Evolutionary conservation across 202 grass and related monocot species (phyloP), one percentile per base, ranked within the genome.

Genomic region (Setaria viridis): DNA sequence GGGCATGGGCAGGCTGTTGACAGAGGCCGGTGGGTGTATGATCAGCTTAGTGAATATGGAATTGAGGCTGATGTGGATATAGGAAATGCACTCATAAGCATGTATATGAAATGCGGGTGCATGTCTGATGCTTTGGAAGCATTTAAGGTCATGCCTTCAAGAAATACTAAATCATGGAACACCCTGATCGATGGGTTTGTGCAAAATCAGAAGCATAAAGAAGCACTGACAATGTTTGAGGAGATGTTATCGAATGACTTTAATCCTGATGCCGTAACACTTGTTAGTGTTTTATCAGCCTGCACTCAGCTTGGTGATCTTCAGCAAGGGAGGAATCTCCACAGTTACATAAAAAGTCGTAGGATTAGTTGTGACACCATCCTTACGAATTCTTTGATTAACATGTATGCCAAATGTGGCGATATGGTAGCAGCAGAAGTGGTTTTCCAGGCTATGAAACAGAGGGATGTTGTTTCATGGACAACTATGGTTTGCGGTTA

Each of bases 331-430:
- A 92, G 58, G 62, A 62, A 89, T 58, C 49, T 94, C 29, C 89
- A 89, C 63, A 41, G 58, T 84, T 98, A 88, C 63, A 84, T 92
- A 47, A 85, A 71, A 73, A 72, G 79, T 62, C 66, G 45, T 55
- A 75, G 72, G 50, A 81, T 86, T 54, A 56, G 0, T 17, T 87
- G 63, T 47, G 93, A 89, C 81, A 75, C 72, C 65, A 79, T 95
- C 80, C 77, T 98, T 76, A 48, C 57, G n/a, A 98, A 98, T 89
- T 87, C 91, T 54, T 82, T 98, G 42, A 86, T 98, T 43, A 93
- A 92, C 84, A 98, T 92, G 93, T 98, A 95, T 73, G 87, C 95
- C 19, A 98, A 95, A 87, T 95, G 95, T 67, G 86, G 89, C 6
- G 86, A 98, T 76, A 85, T 98, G 74, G 33, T 32, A 47, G 87